phyloP scores from a whole-genome alignment of 805 yeast genomes.

The Starmerella potacharoeniae region DNA sequence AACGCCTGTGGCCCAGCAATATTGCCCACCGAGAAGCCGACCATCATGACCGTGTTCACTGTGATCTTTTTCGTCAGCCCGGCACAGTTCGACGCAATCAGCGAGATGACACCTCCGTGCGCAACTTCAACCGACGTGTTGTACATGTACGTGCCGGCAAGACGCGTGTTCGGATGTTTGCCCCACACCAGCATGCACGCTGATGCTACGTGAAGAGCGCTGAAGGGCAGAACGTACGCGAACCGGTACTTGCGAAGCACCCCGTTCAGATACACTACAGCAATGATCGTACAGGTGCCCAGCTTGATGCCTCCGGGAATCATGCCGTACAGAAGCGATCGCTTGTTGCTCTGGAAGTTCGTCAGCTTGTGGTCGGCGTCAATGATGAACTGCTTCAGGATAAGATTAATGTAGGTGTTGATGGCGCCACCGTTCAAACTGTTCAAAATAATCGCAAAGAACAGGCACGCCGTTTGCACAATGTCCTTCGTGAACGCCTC shows the following conservation, averaged over 20 bases:
- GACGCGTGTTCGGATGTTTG: conserved; percentile 4
- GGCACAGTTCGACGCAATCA: conserved; percentile 36
- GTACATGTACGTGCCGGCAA: conserved; percentile 14
- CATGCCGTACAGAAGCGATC: conserved; percentile 32
- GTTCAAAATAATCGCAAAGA: conserved; percentile 27
- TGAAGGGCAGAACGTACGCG: background rate
- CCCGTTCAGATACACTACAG: conserved; percentile 8
- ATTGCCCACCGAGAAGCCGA: conserved; percentile 45
- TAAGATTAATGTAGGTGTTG: conserved; percentile 38
- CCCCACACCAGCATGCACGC: conserved; percentile 17
- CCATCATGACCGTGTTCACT: conserved; percentile 35
- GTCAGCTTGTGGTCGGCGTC: conserved; percentile 20
- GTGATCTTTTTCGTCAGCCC: conserved; percentile 47
- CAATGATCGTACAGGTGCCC: conserved; percentile 8
- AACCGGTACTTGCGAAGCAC: background rate
- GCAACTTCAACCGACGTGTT: conserved; percentile 5
- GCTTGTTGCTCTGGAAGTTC: conserved; percentile 15
- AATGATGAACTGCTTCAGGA: conserved; percentile 36
- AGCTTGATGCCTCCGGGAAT: conserved; percentile 38
- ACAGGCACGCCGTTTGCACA: background rate
- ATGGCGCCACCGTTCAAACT: conserved; percentile 46
- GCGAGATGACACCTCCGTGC: conserved; percentile 19
- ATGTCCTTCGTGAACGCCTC: conserved; percentile 34
- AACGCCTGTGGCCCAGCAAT: conserved; percentile 52
- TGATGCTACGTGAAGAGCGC: conserved; percentile 9